These are phyloP conservation scores for Zarea fungicola DNA, from an alignment of 2,329 filamentous ascomycete genomes.

Conservation along the genomic window DNA sequence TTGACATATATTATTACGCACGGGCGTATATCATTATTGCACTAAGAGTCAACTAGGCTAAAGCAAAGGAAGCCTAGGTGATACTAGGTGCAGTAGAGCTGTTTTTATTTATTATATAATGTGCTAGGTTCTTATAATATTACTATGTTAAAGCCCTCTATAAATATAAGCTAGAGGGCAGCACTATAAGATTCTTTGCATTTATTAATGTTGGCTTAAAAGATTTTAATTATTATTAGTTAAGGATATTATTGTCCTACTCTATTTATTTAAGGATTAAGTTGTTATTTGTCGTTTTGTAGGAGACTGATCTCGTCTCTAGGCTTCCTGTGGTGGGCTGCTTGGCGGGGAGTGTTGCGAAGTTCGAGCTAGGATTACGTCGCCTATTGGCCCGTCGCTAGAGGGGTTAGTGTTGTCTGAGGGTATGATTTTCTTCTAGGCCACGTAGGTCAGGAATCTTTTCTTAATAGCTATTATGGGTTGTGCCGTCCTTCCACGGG, in stretches of 20 bases:
- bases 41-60: not conserved
- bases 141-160: conserved; percentile 3
- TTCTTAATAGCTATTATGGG: too few relatives aligned
- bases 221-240: conserved; percentile 4
- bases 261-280: not conserved
- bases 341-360: not conserved
- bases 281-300: not conserved
- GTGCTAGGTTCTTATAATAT: conserved; percentile 5
- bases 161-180: conserved; percentile 2
- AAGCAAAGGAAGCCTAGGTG: conserved; percentile 3
- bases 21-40: not conserved
- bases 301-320: not conserved
- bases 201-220: conserved; percentile 2
- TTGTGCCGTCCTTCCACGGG: too few relatives aligned
- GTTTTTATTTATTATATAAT: not conserved
- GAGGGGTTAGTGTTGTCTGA: not conserved
- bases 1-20: conserved; percentile 2
- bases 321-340: not conserved
- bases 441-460: too few relatives aligned
- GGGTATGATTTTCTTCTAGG: not conserved
- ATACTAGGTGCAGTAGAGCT: not conserved
- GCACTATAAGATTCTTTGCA: not conserved
- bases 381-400: not conserved
- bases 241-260: not conserved
- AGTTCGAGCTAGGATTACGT: not conserved